Base-by-base conservation (phyloP, 148 eudicot species). In the Rhododendron ferrugineum region DNA sequence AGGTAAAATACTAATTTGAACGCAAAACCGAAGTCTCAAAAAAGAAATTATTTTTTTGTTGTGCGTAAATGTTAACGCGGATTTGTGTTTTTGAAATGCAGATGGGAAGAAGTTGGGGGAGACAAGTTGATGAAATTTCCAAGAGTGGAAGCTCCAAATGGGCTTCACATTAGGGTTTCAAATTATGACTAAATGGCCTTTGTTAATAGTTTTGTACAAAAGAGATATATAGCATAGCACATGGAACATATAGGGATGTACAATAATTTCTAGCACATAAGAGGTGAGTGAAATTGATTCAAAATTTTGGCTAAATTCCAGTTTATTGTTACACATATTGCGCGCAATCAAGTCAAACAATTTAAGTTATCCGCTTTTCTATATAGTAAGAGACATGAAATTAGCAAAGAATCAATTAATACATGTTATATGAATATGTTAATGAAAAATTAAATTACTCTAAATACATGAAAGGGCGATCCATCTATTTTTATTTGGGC, bases 101-200 rank as follows among this genome's bases (percentile, higher is more conserved):
- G 96, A 88, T 96, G 98, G 99, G 94, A 93, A 88, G 99, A 95
- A 86, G 90, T 91, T 15, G 98, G 94, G 40, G 98, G 96, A 58
- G 93, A 95, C 76, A 93, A 95, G 88, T 89, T 95, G 62, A 93
- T 97, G 87, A 92, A 95, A 87, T 97, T 97, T 83, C 99, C 99
- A 9, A 94, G 99, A 85, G 98, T 97, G 47, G 94, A 94, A 84
- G 98, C 99, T 60, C 96, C 99, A 47, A 97, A 97, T 81, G 99
- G 99, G 37, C 87, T 97, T 26, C 93, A 82, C 6, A 86, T 95
- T 86, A 92, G 94, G 84, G 95, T 97, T 85, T 94, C 95, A 28
- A 82, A 52, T 76, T 88, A 87, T 89, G 86, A 88, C 13, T 2
- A 11, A 77, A n/a, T 74, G 40, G 72, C 66, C 68, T 22, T 78